A percentile compares a stretch with the other conserved stretches of the same genome.
Conservation (phyloP, 2,329 filamentous ascomycete genomes). For the Drechslerella stenobrocha region DNA sequence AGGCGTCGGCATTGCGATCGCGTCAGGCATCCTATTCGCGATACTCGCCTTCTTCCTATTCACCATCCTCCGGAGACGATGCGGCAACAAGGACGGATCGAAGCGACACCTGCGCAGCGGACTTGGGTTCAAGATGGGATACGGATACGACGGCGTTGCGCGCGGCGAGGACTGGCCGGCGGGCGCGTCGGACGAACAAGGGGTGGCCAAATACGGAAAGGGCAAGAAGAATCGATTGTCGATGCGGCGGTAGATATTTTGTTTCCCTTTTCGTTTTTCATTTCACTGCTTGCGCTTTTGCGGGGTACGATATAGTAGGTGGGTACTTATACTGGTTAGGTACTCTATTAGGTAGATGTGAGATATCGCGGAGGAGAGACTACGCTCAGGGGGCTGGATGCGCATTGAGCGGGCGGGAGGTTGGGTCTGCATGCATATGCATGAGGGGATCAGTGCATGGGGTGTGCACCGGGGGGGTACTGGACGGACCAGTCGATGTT, state of each 20-base stretch:
- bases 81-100: neutral
- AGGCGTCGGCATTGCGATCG: conserved; percentile 3
- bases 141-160: conserved; percentile 1
- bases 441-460: neutral
- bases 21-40: conserved; percentile 2
- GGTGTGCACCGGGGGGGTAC: neutral
- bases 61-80: neutral
- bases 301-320: neutral
- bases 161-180: conserved; percentile 2
- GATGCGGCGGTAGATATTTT: conserved; percentile 6
- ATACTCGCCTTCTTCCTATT: conserved; percentile 1
- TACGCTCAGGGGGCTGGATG: too few relatives aligned
- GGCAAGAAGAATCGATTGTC: conserved; percentile 10
- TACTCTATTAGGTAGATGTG: neutral
- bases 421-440: too few relatives aligned
- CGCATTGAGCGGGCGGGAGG: too few relatives aligned
- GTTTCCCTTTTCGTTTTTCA: neutral
- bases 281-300: neutral
- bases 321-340: neutral
- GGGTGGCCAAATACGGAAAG: conserved; percentile 1
- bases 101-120: conserved; percentile 4
- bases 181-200: conserved; percentile 2
- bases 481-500: neutral
- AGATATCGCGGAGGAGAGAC: too few relatives aligned
- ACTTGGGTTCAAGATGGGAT: conserved; percentile 4